A percentile compares a stretch with the other conserved stretches of the same genome.
Evolutionary conservation across 352 stramenopile genomes (phyloP).

Genomic region (Pythium phragmiticola): DNA sequence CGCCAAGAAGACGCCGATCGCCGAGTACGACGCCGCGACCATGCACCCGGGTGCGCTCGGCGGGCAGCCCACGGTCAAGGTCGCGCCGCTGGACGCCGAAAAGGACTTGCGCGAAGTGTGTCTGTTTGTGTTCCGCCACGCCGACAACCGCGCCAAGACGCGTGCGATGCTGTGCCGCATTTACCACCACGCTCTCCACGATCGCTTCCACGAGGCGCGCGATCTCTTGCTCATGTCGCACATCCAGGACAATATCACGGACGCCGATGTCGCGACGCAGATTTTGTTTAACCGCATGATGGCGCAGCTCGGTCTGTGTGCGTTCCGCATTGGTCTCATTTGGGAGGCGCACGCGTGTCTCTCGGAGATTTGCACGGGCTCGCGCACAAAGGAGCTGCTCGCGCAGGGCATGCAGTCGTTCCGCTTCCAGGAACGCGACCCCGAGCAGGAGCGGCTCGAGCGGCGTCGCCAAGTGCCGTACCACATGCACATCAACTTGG

Average conservation of each 20-base stretch:
- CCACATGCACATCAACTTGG: slow-evolving; percentile 99
- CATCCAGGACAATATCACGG: slow-evolving; percentile 96
- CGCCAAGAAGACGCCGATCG: slow-evolving; percentile 38
- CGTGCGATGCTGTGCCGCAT: slow-evolving; percentile 98
- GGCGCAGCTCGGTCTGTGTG: slow-evolving; percentile 93
- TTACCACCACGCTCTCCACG: slow-evolving; percentile 97
- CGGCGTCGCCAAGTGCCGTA: slow-evolving; percentile 96
- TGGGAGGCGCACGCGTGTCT: slow-evolving; percentile 97
- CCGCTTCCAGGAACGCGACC: slow-evolving; percentile 92
- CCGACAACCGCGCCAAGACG: slow-evolving; percentile 91
- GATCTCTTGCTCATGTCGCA: slow-evolving; percentile 98
- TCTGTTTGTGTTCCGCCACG: slow-evolving; percentile 93
- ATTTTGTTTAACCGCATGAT: slow-evolving; percentile 98
- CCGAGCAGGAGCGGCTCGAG: slow-evolving; percentile 97
- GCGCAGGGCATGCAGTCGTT: slow-evolving; percentile 94
- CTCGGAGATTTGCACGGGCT: slow-evolving; percentile 94
- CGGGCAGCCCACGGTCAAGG: slow-evolving; percentile 72
- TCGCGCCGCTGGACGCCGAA: slow-evolving; percentile 59
- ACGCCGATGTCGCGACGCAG: slow-evolving; percentile 93
- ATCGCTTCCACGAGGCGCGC: slow-evolving; percentile 98
- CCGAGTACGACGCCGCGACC: slow-evolving; percentile 54
- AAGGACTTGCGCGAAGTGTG: slow-evolving; percentile 89
- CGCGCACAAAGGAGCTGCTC: slow-evolving; percentile 95
- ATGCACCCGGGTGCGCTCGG: slow-evolving; percentile 73
- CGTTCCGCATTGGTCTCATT: slow-evolving; percentile 96